Evolutionary conservation across 1,139 yeast species (phyloP), one percentile per base, ranked within the genome.

Genomic region (Diutina pseudorugosa): DNA sequence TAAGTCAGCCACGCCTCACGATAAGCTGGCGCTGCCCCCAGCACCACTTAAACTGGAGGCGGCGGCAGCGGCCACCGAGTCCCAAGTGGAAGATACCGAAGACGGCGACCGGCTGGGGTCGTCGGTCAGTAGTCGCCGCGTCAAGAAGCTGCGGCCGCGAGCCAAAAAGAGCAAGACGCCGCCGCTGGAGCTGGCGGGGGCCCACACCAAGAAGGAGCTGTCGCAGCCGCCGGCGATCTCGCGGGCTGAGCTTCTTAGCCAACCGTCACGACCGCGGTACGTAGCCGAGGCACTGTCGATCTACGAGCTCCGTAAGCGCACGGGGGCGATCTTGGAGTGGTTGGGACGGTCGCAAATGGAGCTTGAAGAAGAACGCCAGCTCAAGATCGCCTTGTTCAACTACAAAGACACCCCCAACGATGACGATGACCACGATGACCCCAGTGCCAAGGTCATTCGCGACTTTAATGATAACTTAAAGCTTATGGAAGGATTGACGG

Each of bases 241-340:
- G 25, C 71, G 68, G 47, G 77, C 72, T 41, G 75, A 75, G 60
- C 59, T 71, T 58, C 58, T 81, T 20, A 80, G 76, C 56, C 86
- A 82, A 62, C 83, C 90, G 5, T 84, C 90, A 50, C 85, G 82
- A 59, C 96, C 98, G 14, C 77, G 96, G 52, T 73, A 81, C 53
- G 97, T 95, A 7, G 84, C 84, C 55, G 81, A 83, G 12, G 78
- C 87, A 53, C 79, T 88, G 2, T 77, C 90, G 2, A 68, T 90
- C 55, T 77, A 79, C 58, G 98, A 91, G 63, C 82, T 91, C 82
- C 80, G 91, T 53, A 83, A 89, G 62, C 76, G 98, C 54, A 87
- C 90, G 0, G 86, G 91, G 4, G 95, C 96, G 2, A 90, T 93
- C 19, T 71, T 91, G 60, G 98, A 93, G 68, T 93, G 91, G 76